Evolutionary conservation across 352 stramenopile species (phyloP).

Genomic region (Pythium oligandrum): DNA sequence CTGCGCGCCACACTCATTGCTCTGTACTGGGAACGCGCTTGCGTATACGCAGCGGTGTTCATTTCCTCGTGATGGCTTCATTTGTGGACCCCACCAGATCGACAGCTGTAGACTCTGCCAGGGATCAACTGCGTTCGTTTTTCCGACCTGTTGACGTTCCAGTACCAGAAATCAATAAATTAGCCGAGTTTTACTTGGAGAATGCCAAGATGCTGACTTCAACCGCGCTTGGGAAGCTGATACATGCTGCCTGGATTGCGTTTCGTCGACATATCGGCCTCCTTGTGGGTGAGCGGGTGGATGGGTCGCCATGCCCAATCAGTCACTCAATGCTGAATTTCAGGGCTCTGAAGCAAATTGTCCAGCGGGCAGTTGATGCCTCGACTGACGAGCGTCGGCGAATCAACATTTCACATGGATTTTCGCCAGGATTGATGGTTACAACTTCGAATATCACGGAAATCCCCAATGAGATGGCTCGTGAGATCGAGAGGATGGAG

Average conservation of each 20-base stretch:
- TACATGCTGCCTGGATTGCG: conserved; percentile 20
- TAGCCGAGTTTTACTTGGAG: conserved; percentile 42
- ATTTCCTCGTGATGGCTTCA: conserved; percentile 25
- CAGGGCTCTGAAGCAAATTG: too few species aligned
- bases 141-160: conserved; percentile 37
- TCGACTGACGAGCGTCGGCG: too few species aligned
- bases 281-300: too few species aligned
- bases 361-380: too few species aligned
- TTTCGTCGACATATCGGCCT: conserved; percentile 13
- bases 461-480: conserved; percentile 14
- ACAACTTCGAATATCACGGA: conserved; percentile 2
- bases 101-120: not conserved
- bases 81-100: not conserved
- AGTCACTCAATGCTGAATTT: too few species aligned
- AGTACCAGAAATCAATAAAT: conserved; percentile 27
- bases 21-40: conserved; percentile 34
- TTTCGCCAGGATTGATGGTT: too few species aligned
- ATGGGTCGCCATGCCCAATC: too few species aligned
- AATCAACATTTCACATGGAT: too few species aligned
- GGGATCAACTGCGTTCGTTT: conserved; percentile 23
- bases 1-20: conserved; percentile 34
- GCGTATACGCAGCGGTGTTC: conserved; percentile 34
- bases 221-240: conserved; percentile 25
- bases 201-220: conserved; percentile 31
- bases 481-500: conserved; percentile 32